Evolutionary conservation across 2,329 filamentous ascomycete species (phyloP).

Genomic region (Setomelanomma holmii): DNA sequence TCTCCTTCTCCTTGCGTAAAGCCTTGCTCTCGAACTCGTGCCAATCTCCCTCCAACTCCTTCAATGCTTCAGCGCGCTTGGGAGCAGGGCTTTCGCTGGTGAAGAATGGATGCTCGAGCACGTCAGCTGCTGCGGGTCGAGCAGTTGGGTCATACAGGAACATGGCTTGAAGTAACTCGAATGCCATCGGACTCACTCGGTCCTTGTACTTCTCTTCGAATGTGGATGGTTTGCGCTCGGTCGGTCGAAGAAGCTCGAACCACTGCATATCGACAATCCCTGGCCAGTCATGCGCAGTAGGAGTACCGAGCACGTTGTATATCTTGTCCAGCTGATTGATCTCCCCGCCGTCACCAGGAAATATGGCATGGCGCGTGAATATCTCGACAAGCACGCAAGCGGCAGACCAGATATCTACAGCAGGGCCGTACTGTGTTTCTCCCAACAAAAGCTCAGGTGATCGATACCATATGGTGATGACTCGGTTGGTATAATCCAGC

Average conservation of each 20-base stretch:
- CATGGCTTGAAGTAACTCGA: slow-evolving; percentile 82
- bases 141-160: slow-evolving; percentile 87
- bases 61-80: slow-evolving; percentile 81
- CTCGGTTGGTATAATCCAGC: slow-evolving; percentile 96
- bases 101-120: slow-evolving; percentile 90
- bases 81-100: slow-evolving; percentile 78
- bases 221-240: slow-evolving; percentile 72
- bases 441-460: slow-evolving; percentile 93
- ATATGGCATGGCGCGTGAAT: slow-evolving; percentile 91
- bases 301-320: slow-evolving; percentile 90
- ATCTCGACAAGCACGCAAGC: slow-evolving; percentile 97
- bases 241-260: slow-evolving; percentile 89
- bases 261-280: slow-evolving; percentile 92
- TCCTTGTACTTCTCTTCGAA: slow-evolving; percentile 87
- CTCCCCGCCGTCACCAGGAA: slow-evolving; percentile 94
- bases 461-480: slow-evolving; percentile 99
- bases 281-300: slow-evolving; percentile 85
- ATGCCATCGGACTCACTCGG: slow-evolving; percentile 77
- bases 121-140: slow-evolving; percentile 81
- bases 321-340: slow-evolving; percentile 96
- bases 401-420: slow-evolving; percentile 97
- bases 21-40: slow-evolving; percentile 99
- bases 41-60: slow-evolving; percentile 89
- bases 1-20: slow-evolving; percentile 86
- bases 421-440: slow-evolving; percentile 93